phyloP scores from a whole-genome alignment of 2,329 filamentous ascomycete genomes.

The Neophaeococcomyces aloes region DNA sequence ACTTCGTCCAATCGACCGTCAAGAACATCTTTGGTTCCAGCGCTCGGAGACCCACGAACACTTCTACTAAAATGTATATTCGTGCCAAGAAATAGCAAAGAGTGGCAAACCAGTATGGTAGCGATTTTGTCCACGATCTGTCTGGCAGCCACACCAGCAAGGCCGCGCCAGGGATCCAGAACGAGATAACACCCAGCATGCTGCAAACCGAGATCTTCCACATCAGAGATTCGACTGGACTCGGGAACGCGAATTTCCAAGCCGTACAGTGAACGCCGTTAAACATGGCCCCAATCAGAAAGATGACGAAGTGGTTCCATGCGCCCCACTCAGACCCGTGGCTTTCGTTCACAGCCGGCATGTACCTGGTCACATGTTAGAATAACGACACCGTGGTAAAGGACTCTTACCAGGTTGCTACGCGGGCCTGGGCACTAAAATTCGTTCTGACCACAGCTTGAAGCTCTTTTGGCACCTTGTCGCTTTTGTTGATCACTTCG shows the following conservation, averaged over 20 bases:
- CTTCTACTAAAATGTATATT: not conserved
- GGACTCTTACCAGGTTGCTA: not conserved
- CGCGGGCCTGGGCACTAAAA: not conserved
- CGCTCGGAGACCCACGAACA: not conserved
- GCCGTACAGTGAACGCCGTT: not conserved
- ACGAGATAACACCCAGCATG: not conserved
- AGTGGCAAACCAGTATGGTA: not conserved
- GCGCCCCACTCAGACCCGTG: not conserved
- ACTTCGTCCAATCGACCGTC: constrained; percentile 3
- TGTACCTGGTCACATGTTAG: not conserved
- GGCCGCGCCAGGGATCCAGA: not conserved
- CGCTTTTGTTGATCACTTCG: not conserved
- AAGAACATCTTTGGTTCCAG: not conserved
- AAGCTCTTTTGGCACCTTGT: not conserved
- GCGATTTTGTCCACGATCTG: not conserved
- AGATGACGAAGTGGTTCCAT: not conserved
- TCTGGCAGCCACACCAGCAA: not conserved
- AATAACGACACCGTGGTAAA: too few species aligned
- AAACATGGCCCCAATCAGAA: not conserved
- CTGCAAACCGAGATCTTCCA: not conserved
- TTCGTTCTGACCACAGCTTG: not conserved
- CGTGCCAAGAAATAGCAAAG: not conserved
- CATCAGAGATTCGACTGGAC: not conserved
- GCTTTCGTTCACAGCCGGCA: not conserved
- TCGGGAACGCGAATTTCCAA: not conserved